A percentile compares a stretch with the other conserved stretches of the same genome.
These are phyloP conservation scores for Incumbomyces delicatus DNA, from an alignment of 2,329 filamentous ascomycete species.

Conservation along the genomic window DNA sequence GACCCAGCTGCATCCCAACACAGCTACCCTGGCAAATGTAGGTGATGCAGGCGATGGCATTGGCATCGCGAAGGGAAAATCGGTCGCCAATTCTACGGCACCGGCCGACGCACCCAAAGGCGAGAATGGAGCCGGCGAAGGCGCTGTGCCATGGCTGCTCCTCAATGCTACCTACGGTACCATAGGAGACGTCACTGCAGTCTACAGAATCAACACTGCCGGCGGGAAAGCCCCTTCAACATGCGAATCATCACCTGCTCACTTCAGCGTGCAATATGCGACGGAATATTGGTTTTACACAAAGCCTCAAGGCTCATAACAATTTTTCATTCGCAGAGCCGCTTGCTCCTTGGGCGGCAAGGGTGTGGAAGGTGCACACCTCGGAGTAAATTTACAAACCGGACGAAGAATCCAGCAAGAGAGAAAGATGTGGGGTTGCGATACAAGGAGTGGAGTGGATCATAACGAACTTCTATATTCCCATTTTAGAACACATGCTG, in stretches of 20 bases:
- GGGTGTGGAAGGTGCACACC: conserved; percentile 4
- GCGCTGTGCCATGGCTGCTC: conserved; percentile 72
- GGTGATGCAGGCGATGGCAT: conserved; percentile 34
- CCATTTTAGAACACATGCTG: too few species aligned
- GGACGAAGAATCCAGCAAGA: too few species aligned
- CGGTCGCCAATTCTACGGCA: conserved; percentile 52
- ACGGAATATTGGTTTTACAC: conserved; percentile 63
- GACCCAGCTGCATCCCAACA: conserved; percentile 38
- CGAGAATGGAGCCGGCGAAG: conserved; percentile 47
- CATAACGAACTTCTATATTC: too few species aligned
- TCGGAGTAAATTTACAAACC: background rate
- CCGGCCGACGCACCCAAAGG: conserved; percentile 52
- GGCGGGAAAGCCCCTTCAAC: conserved; percentile 67
- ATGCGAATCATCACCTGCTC: conserved; percentile 53
- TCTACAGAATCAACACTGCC: conserved; percentile 77
- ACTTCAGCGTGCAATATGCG: conserved; percentile 68
- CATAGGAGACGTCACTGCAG: conserved; percentile 48
- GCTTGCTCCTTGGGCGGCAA: background rate
- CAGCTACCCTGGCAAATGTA: conserved; percentile 13
- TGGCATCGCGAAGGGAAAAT: conserved; percentile 53
- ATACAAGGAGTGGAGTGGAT: too few species aligned
- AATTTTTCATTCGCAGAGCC: background rate
- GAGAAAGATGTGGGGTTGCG: too few species aligned
- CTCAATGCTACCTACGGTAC: conserved; percentile 45
- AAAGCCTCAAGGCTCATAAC: background rate